Evolutionary conservation across 495 filamentous ascomycete species (phyloP).

Genomic region (Hyaloscypha variabilis): DNA sequence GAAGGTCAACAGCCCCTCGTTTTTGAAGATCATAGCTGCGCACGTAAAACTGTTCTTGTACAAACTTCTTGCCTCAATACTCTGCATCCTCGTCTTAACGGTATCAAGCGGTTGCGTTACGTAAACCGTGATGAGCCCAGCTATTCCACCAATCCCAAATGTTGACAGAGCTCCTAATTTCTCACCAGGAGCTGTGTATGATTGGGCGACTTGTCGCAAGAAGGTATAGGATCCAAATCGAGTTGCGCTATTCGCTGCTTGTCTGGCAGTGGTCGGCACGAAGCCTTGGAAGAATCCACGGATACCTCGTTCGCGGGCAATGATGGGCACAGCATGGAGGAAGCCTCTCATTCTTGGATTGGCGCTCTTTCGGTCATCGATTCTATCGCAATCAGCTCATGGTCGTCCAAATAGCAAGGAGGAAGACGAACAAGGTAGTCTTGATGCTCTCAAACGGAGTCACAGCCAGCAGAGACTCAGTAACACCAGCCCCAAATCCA

Average conservation of each 20-base stretch:
- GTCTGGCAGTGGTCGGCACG: constrained; percentile 89
- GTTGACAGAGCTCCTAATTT: constrained; percentile 89
- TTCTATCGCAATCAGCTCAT: constrained; percentile 49
- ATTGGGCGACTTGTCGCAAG: constrained; percentile 86
- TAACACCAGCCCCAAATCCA: constrained; percentile 93
- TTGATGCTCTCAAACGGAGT: constrained; percentile 99
- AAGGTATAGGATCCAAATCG: constrained; percentile 90
- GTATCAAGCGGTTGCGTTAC: constrained; percentile 92
- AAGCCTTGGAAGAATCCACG: constrained; percentile 96
- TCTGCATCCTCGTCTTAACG: constrained; percentile 98
- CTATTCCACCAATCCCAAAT: constrained; percentile 87
- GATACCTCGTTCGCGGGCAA: constrained; percentile 82
- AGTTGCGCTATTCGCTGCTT: constrained; percentile 90
- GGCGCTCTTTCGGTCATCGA: constrained; percentile 89
- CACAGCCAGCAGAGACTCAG: constrained; percentile 89
- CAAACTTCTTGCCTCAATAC: constrained; percentile 77
- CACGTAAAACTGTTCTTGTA: constrained; percentile 93
- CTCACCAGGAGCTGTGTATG: constrained; percentile 91
- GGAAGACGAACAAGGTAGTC: constrained; percentile 70
- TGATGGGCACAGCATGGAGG: constrained; percentile 84
- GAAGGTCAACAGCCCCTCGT: constrained; percentile 88
- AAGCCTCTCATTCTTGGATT: constrained; percentile 91
- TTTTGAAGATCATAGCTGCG: constrained; percentile 78
- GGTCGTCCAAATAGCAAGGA: background rate
- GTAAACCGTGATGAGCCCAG: constrained; percentile 92